These are phyloP conservation scores for Apiosordaria backusii DNA, from an alignment of 495 filamentous ascomycete genomes.

Conservation along the genomic window DNA sequence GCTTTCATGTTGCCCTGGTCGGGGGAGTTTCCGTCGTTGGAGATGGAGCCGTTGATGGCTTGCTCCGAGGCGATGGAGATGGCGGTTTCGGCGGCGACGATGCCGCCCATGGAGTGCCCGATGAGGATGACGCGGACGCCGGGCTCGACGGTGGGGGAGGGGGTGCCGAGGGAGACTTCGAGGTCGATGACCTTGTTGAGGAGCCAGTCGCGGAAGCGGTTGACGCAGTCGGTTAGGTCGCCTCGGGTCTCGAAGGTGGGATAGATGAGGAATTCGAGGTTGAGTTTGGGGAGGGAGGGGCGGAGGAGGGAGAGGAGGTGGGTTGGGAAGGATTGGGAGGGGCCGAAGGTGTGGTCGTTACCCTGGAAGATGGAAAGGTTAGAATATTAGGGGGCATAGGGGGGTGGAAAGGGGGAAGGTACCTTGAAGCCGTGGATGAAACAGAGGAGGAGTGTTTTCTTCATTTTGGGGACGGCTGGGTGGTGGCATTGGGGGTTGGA, in stretches of 20 bases:
- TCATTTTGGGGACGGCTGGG: slow-evolving; percentile 52
- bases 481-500: neutral
- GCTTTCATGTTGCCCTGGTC: slow-evolving; percentile 28
- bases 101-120: slow-evolving; percentile 96
- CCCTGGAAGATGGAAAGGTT: slow-evolving; percentile 63
- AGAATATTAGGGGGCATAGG: neutral
- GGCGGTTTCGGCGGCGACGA: slow-evolving; percentile 86
- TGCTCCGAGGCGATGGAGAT: slow-evolving; percentile 65
- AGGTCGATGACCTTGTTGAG: slow-evolving; percentile 90
- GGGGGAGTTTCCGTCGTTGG: slow-evolving; percentile 29
- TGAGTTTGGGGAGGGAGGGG: slow-evolving; percentile 68
- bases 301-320: slow-evolving; percentile 68
- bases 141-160: slow-evolving; percentile 84
- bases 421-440: slow-evolving; percentile 99
- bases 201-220: slow-evolving; percentile 84
- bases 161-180: slow-evolving; percentile 77
- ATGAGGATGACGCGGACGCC: slow-evolving; percentile 79
- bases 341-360: slow-evolving; percentile 79
- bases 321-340: slow-evolving; percentile 60
- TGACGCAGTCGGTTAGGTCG: slow-evolving; percentile 76
- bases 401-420: slow-evolving; percentile 17
- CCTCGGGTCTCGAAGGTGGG: slow-evolving; percentile 91
- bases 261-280: slow-evolving; percentile 69
- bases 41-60: slow-evolving; percentile 49
- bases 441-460: slow-evolving; percentile 82